Conservation (phyloP, 73 alveolate genomes). For the Symbiodinium pilosum region DNA sequence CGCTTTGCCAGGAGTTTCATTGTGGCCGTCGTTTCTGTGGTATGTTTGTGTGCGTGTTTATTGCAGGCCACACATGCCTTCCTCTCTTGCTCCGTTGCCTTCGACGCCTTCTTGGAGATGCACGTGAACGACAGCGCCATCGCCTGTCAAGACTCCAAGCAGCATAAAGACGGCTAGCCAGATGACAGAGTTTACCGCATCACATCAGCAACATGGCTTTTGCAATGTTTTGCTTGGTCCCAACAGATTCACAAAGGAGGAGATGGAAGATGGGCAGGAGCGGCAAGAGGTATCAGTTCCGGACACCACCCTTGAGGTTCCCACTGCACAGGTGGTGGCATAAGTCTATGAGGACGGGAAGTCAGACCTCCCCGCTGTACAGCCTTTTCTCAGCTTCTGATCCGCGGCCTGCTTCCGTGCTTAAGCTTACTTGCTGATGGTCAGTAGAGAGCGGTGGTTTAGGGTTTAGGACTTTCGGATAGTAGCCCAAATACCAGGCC, state of each 20-base stretch:
- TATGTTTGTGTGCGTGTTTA: background rate
- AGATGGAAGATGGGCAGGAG: background rate
- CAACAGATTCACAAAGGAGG: background rate
- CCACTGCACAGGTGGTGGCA: slow-evolving; percentile 12
- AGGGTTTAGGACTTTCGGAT: no score
- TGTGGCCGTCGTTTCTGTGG: background rate
- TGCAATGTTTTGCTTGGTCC: no score
- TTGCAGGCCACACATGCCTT: slow-evolving; percentile 7
- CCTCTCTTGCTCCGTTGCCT: slow-evolving; percentile 21
- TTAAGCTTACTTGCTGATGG: no score
- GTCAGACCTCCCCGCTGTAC: slow-evolving; percentile 4
- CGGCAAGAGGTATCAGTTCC: background rate
- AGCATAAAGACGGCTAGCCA: background rate
- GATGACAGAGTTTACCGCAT: background rate
- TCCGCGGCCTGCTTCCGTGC: background rate
- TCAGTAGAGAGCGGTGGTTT: no score
- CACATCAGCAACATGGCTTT: no score
- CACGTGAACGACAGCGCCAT: background rate
- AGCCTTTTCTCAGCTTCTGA: background rate
- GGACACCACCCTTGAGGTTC: background rate
- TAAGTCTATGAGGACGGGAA: background rate
- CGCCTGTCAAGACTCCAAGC: background rate
- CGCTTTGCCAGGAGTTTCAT: background rate
- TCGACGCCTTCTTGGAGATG: background rate
- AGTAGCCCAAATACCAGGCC: no score